These are phyloP conservation scores for Penicillium griseofulvum DNA, from an alignment of 2,329 filamentous ascomycete species.

Conservation along the genomic window DNA sequence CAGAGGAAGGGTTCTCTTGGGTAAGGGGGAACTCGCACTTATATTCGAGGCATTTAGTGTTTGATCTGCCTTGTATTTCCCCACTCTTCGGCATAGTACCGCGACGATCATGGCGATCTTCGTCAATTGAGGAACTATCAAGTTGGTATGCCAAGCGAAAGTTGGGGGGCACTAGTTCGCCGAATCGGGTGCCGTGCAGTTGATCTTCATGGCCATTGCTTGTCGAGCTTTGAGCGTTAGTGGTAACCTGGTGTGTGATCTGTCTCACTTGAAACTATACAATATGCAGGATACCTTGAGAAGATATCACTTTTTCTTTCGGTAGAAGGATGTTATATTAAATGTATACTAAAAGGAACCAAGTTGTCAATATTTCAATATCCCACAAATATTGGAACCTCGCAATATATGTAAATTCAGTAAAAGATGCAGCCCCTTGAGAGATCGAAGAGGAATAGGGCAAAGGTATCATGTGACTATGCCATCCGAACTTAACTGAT, in stretches of 20 bases:
- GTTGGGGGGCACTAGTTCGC: background rate
- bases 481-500: too few species aligned
- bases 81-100: background rate
- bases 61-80: background rate
- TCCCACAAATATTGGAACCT: too few species aligned
- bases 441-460: background rate
- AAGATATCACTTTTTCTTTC: background rate
- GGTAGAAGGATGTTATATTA: background rate
- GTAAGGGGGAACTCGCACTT: background rate
- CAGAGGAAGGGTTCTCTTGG: background rate
- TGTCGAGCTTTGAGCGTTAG: background rate
- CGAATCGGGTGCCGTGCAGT: background rate
- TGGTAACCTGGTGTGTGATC: background rate
- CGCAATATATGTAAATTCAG: too few species aligned
- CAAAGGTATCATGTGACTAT: background rate
- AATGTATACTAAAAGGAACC: too few species aligned
- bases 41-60: background rate
- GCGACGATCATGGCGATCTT: constrained; percentile 5
- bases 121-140: background rate
- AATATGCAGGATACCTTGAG: background rate
- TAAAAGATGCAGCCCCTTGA: too few species aligned
- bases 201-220: background rate
- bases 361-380: too few species aligned
- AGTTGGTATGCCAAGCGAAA: background rate
- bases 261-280: background rate